phyloP scores from a whole-genome alignment of 306 rosid species.

The Malus fusca region DNA sequence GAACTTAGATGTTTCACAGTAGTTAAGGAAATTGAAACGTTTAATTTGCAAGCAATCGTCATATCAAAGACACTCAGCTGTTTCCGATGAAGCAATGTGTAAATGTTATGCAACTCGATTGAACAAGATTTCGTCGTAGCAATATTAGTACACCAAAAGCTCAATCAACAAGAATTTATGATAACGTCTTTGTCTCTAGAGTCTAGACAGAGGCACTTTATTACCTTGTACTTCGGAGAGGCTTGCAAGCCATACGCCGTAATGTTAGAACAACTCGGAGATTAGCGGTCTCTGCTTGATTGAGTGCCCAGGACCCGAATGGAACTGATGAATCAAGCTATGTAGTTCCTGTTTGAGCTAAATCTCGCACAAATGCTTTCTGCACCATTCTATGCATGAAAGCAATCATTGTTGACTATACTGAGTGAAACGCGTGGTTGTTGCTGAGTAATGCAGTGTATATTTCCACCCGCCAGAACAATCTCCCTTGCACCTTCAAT shows the following conservation, averaged over 20 bases:
- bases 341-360: not conserved
- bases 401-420: not conserved
- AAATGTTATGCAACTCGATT: not conserved
- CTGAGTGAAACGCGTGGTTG: constrained; percentile 42
- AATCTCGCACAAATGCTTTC: not conserved
- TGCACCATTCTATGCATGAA: not conserved
- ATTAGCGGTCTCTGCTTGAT: not conserved
- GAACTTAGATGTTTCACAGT: not conserved
- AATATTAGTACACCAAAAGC: not conserved
- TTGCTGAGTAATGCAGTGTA: constrained; percentile 95
- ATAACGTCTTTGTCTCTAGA: not conserved
- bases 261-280: not conserved
- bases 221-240: not conserved
- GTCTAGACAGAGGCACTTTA: not conserved
- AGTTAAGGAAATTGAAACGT: too few relatives aligned
- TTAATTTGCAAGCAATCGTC: too few relatives aligned
- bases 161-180: not conserved
- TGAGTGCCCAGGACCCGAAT: not conserved
- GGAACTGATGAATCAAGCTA: not conserved
- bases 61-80: too few relatives aligned
- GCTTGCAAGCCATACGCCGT: not conserved
- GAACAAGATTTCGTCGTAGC: not conserved
- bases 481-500: constrained; percentile 91
- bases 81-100: not conserved
- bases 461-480: constrained; percentile 83